These are phyloP conservation scores for Paraglomus brasilianum DNA, from an alignment of 192 early-diverging fungal genomes.

Conservation along the genomic window DNA sequence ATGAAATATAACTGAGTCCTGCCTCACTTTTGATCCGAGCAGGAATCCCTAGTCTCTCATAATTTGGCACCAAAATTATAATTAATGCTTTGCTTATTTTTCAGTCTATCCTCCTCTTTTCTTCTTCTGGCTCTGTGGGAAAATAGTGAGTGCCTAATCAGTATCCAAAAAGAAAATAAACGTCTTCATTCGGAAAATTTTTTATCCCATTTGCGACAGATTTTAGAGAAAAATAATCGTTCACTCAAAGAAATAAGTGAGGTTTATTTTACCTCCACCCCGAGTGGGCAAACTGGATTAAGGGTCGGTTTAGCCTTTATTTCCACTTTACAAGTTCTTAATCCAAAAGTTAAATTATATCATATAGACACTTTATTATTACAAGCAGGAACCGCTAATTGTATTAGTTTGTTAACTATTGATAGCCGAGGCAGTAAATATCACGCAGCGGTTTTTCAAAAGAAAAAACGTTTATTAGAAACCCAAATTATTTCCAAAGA, in stretches of 20 bases:
- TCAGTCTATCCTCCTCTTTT: slow-evolving; percentile 15
- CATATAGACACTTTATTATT: slow-evolving; percentile 19
- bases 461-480: slow-evolving; percentile 5
- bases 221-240: not conserved
- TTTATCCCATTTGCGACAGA: slow-evolving; percentile 6
- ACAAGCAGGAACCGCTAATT: not conserved
- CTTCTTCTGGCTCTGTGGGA: slow-evolving; percentile 8
- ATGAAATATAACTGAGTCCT: no score
- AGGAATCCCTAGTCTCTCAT: no score
- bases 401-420: slow-evolving; percentile 16
- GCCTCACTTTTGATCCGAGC: no score
- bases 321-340: slow-evolving; percentile 1
- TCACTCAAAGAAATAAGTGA: not conserved
- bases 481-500: not conserved
- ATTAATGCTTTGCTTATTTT: not conserved
- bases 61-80: no score
- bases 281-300: slow-evolving; percentile 8
- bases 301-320: slow-evolving; percentile 1
- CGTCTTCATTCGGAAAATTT: slow-evolving; percentile 10
- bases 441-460: slow-evolving; percentile 10
- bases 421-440: slow-evolving; percentile 10
- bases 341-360: slow-evolving; percentile 5
- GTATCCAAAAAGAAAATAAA: slow-evolving; percentile 15
- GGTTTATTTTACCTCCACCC: slow-evolving; percentile 8
- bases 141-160: slow-evolving; percentile 1